phyloP scores from a whole-genome alignment of 2,329 filamentous ascomycete species.

The Tympanopsis confertula region DNA sequence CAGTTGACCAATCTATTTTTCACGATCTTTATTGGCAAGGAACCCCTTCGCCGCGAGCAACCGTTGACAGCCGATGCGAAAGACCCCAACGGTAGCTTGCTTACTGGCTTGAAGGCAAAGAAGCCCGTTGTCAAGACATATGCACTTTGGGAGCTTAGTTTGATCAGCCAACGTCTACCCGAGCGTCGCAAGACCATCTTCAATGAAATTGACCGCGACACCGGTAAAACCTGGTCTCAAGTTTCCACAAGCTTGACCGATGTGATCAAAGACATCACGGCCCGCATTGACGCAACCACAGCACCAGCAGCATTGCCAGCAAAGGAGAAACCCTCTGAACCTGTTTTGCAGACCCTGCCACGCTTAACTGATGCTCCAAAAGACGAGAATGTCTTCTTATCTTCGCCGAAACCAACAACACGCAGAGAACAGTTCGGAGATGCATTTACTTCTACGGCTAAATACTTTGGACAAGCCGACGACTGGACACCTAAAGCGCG shows the following conservation, averaged over 20 bases:
- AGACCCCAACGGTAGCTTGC: conserved; percentile 80
- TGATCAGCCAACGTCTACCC: conserved; percentile 65
- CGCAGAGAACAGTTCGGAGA: neutral
- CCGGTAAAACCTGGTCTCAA: conserved; percentile 72
- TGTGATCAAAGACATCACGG: conserved; percentile 55
- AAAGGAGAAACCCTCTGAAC: neutral
- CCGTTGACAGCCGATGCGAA: conserved; percentile 77
- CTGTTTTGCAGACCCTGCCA: conserved; percentile 21
- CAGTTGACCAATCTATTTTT: conserved; percentile 67
- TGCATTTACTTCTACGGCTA: neutral
- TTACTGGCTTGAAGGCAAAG: conserved; percentile 75
- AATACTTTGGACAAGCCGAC: neutral
- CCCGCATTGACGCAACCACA: conserved; percentile 52
- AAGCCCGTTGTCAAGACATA: conserved; percentile 71
- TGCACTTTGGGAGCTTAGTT: conserved; percentile 80
- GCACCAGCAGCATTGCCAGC: conserved; percentile 23
- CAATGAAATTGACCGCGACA: conserved; percentile 73
- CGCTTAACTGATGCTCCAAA: conserved; percentile 1
- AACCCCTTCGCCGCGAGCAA: conserved; percentile 72
- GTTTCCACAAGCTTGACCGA: conserved; percentile 59
- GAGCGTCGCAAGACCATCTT: conserved; percentile 73
- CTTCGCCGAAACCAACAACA: neutral
- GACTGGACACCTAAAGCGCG: neutral
- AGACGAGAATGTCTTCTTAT: neutral
- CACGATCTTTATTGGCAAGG: conserved; percentile 66